Evolutionary conservation across 192 early-diverging fungal species (phyloP).

Genomic region (Gryganskiella cystojenkinii): DNA sequence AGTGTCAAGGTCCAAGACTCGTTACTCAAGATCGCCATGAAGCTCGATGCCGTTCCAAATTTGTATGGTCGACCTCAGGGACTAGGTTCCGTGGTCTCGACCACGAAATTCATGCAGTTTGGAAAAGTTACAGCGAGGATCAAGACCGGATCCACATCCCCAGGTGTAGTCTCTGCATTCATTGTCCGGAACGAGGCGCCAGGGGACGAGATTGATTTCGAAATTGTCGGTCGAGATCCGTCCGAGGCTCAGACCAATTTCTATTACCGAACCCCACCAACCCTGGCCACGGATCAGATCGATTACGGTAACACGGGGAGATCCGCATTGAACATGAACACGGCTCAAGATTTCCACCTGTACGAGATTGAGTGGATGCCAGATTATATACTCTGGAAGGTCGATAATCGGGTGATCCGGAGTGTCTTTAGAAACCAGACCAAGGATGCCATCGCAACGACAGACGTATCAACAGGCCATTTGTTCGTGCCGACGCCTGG

Average conservation of each 20-base stretch:
- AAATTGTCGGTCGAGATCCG: constrained; percentile 66
- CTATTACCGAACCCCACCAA: constrained; percentile 55
- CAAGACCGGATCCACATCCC: constrained; percentile 56
- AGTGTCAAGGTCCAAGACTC: constrained; percentile 23
- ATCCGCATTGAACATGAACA: constrained; percentile 47
- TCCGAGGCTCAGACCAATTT: constrained; percentile 70
- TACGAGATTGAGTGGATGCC: constrained; percentile 71
- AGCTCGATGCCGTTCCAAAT: constrained; percentile 26
- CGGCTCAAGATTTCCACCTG: constrained; percentile 55
- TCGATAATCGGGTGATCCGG: constrained; percentile 57
- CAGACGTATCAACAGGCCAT: background rate
- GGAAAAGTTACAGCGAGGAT: constrained; percentile 67
- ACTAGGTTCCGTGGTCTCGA: constrained; percentile 67
- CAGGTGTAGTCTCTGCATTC: constrained; percentile 69
- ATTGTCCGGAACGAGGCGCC: constrained; percentile 53
- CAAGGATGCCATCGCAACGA: constrained; percentile 13
- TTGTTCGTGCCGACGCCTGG: constrained; percentile 7
- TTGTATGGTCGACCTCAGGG: constrained; percentile 59
- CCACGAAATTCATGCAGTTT: constrained; percentile 66
- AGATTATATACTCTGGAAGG: constrained; percentile 62
- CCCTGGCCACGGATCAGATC: constrained; percentile 49
- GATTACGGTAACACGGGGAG: constrained; percentile 66
- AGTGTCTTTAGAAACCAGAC: constrained; percentile 52
- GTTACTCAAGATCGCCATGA: constrained; percentile 33
- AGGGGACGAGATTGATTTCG: constrained; percentile 75